Evolutionary conservation across 306 rosid species (phyloP), one percentile per base, ranked within the genome.

Genomic region (Fragaria ananassa): DNA sequence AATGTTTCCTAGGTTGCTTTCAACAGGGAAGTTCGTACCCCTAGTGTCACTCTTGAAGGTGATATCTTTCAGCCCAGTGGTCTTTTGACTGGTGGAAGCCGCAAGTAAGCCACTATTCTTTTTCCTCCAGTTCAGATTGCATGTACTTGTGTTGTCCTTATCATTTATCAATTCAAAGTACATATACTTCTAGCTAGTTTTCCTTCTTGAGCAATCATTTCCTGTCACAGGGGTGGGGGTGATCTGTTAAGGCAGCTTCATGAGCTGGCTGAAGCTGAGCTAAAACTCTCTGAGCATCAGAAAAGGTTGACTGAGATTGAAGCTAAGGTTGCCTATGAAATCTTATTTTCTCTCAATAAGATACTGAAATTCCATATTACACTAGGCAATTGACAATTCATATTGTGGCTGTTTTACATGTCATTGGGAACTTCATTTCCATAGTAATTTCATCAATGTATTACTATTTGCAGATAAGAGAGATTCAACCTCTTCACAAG

Each of bases 181-280:
- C 25, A 23, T 23, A 23, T 23, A 23, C 25, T 23, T 23, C 25
- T 23, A 23, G 25, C 25, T 23, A 23, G 25, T 23, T 23, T 23
- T 23, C 81, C 71, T 60, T 54, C n/a, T 44, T 45, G 68, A 80
- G 35, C 49, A 68, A 41, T 53, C 34, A 63, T 80, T 57, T 70
- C 31, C 71, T 87, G 75, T 88, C 71, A 78, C 87, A 95, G 98
- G 86, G 96, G 96, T 56, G 89, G 97, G 37, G 98, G 97, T 68
- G 91, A 89, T 78, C 86, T 95, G 75, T 81, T 95, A 85, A 87
- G 89, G 82, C 91, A 86, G 80, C 97, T 95, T 79, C 93, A 92
- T 70, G 88, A 81, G 80, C 83, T 95, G 86, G 91, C 90, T 8
- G 96, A 89, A 81, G 91, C 96, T 64, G 96, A 92, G 78, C 75